Evolutionary conservation across 179 eudicot genomes (phyloP), one percentile per base, ranked within the genome.

Genomic region (Silene noctiflora): DNA sequence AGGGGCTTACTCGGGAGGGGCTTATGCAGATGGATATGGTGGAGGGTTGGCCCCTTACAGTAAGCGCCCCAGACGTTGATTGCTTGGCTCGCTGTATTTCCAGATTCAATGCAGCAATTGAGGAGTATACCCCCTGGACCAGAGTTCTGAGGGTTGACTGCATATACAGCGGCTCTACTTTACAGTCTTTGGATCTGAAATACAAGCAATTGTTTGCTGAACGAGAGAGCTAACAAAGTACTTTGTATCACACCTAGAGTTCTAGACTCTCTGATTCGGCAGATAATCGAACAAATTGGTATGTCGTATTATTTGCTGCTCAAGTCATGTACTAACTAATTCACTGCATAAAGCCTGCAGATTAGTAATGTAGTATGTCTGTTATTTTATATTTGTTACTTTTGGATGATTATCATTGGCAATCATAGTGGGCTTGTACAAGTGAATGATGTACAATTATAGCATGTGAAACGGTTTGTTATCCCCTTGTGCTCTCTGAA

Each of bases 1-100:
- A 33, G 80, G 82, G 69, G 81, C 85, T 56, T 83, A 76, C 27
- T 25, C 27, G 27, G 27, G 27, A 25, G 27, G 27, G 27, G 33
- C 4, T 29, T 29, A 29, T 66, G 84, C 86, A 20, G 90, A 88
- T 63, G 67, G 78, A 51, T 86, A 87, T 76, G 89, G 84, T 67
- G 85, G 88, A 63, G 75, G 83, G 55, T 85, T 89, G 92, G 87
- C 85, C 51, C 12, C 91, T 11, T 89, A 92, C 80, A 90, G 81
- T 71, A 87, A 83, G 76, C 89, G 81, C 71, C 80, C 90, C 20
- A 77, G 83, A 73, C 78, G 65, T 77, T 81, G 64, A 81, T 73
- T 60, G 20, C 68, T 10, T 0, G 29, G 31, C 10, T 71, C 76
- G 60, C 22, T 35, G 65, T 53, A 31, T 51, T 75, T 13, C 16